These are phyloP conservation scores for Termitomyces sp. DNA, from an alignment of 768 basidiomycete genomes.

Conservation along the genomic window DNA sequence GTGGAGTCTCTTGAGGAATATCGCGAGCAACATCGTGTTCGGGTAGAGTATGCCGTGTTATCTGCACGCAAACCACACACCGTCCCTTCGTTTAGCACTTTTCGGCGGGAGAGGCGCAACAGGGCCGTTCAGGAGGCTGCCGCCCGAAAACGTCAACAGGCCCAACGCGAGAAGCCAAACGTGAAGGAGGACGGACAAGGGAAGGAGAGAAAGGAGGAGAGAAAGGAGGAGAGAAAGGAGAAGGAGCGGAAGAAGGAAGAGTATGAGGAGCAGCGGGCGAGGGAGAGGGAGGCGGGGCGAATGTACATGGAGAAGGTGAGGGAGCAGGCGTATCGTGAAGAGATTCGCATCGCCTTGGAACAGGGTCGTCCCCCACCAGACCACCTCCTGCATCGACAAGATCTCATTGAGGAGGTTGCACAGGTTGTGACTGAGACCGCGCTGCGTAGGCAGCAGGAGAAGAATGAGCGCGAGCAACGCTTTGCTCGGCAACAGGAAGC, in stretches of 20 bases:
- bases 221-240: neutral
- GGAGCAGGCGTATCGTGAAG: neutral
- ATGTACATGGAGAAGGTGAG: neutral
- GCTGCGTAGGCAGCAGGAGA: neutral
- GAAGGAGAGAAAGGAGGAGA: neutral
- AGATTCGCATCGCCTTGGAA: slow-evolving; percentile 4
- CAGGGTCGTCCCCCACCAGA: neutral
- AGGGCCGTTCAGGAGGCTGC: neutral
- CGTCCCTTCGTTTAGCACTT: slow-evolving; percentile 2
- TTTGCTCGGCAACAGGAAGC: neutral
- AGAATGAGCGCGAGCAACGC: neutral
- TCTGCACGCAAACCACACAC: neutral
- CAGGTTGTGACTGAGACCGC: neutral
- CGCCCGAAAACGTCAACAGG: neutral
- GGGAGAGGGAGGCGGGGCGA: neutral
- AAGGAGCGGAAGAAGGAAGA: neutral
- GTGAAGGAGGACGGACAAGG: neutral
- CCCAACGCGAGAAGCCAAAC: neutral
- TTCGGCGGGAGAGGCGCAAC: neutral
- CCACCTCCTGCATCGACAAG: neutral
- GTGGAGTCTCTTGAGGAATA: neutral
- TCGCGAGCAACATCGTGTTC: neutral
- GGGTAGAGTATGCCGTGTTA: neutral
- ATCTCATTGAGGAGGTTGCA: slow-evolving; percentile 4
- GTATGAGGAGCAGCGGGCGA: neutral